phyloP scores from a whole-genome alignment of 2,329 filamentous ascomycete species.

The Pseudofabraea citricarpa region DNA sequence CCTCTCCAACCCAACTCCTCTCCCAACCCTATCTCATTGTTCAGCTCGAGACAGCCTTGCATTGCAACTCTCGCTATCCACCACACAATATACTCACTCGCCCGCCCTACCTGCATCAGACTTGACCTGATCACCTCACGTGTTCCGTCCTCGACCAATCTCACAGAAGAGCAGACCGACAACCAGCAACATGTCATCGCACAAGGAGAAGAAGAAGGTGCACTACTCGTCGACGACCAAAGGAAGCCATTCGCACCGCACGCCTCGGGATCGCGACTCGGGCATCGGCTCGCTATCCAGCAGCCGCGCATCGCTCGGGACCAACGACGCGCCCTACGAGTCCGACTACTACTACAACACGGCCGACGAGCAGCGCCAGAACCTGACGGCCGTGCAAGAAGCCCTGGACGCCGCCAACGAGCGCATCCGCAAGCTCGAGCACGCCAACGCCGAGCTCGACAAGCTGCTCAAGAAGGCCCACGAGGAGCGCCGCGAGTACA shows the following conservation, averaged over 20 bases:
- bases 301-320: slow-evolving; percentile 21
- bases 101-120: too few relatives aligned
- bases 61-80: too few relatives aligned
- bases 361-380: slow-evolving; percentile 16
- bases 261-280: slow-evolving; percentile 20
- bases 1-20: too few relatives aligned
- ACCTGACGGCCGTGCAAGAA: slow-evolving; percentile 16
- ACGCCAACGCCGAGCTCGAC: slow-evolving; percentile 8
- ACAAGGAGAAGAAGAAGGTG: slow-evolving; percentile 18
- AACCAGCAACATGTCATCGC: too few relatives aligned
- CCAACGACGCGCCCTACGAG: slow-evolving; percentile 11
- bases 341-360: slow-evolving; percentile 6
- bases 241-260: slow-evolving; percentile 9
- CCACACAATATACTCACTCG: too few relatives aligned
- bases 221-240: slow-evolving; percentile 20
- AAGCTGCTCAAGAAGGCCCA: slow-evolving; percentile 15
- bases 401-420: slow-evolving; percentile 21
- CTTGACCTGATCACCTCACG: too few relatives aligned
- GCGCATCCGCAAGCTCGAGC: slow-evolving; percentile 11
- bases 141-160: too few relatives aligned
- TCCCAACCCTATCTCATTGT: too few relatives aligned
- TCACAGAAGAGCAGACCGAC: too few relatives aligned
- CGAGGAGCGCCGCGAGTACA: slow-evolving; percentile 16
- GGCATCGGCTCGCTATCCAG: slow-evolving; percentile 18
- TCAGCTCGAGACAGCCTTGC: too few relatives aligned